A percentile compares a stretch with the other conserved stretches of the same genome.
Conservation (phyloP, 306 rosid species). For the Corylus heterophylla region DNA sequence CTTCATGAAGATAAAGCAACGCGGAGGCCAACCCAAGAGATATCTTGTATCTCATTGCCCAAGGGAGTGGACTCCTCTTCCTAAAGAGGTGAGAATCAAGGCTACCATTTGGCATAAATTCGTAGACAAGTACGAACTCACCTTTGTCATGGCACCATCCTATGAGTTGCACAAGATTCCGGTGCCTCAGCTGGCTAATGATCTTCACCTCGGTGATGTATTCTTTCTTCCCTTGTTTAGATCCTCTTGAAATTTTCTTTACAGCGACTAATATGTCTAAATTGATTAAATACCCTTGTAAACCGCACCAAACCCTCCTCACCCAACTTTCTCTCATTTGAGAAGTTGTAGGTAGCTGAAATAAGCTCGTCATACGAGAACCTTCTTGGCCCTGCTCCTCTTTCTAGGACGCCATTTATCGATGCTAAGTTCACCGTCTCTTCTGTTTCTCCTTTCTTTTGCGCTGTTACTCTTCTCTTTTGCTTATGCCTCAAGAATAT, state of each 20-base stretch:
- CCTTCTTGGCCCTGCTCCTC: slow-evolving; percentile 51
- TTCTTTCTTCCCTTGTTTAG: slow-evolving; percentile 43
- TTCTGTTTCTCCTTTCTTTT: background rate
- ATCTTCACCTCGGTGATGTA: slow-evolving; percentile 32
- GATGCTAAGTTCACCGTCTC: slow-evolving; percentile 24
- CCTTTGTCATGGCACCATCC: slow-evolving; percentile 35
- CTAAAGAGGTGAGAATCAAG: too few species aligned
- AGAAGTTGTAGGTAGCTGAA: slow-evolving; percentile 42
- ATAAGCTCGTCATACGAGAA: slow-evolving; percentile 34
- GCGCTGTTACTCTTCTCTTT: too few species aligned
- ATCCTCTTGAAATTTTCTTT: slow-evolving; percentile 36
- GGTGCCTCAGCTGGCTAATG: slow-evolving; percentile 32
- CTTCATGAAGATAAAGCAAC: slow-evolving; percentile 42
- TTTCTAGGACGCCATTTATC: slow-evolving; percentile 30
- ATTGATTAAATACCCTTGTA: slow-evolving; percentile 37
- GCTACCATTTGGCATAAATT: background rate
- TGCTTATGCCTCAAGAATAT: too few species aligned
- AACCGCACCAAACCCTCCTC: slow-evolving; percentile 57
- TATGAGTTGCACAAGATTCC: slow-evolving; percentile 29
- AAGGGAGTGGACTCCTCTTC: slow-evolving; percentile 2
- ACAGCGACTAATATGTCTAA: slow-evolving; percentile 35
- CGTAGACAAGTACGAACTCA: slow-evolving; percentile 29
- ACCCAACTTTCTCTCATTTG: slow-evolving; percentile 41
- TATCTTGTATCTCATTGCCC: slow-evolving; percentile 31
- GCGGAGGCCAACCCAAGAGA: slow-evolving; percentile 36